Evolutionary conservation across 2,329 filamentous ascomycete genomes (phyloP).

Genomic region (Arthrinium phaeospermum): DNA sequence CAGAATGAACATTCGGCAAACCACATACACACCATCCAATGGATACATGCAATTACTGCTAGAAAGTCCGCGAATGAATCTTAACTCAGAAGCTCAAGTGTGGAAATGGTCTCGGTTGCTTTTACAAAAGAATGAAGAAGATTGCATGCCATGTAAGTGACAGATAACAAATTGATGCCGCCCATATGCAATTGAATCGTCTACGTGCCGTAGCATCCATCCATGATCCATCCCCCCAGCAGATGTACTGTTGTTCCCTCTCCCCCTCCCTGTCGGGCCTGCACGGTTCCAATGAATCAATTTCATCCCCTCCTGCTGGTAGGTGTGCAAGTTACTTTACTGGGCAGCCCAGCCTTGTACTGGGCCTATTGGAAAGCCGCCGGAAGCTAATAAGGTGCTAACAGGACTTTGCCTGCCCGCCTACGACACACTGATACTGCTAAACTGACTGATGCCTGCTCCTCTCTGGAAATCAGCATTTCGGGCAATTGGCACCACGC

Average conservation of each 20-base stretch:
- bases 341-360: conserved; percentile 4
- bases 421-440: conserved; percentile 17
- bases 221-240: background rate
- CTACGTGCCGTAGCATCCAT: background rate
- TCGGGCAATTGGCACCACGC: conserved; percentile 18
- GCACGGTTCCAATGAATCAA: conserved; percentile 16
- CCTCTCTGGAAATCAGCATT: conserved; percentile 14
- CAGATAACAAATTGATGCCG: background rate
- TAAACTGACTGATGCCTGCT: conserved; percentile 16
- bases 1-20: background rate
- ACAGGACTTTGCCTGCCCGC: conserved; percentile 8
- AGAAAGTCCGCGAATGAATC: background rate
- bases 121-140: background rate
- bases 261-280: conserved; percentile 13
- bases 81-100: background rate
- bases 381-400: conserved; percentile 16
- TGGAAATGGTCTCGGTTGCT: background rate
- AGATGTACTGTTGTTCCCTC: conserved; percentile 21
- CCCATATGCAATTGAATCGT: background rate
- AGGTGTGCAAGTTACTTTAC: conserved; percentile 10
- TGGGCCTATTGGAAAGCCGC: conserved; percentile 16
- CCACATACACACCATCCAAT: background rate
- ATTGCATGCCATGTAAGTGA: background rate
- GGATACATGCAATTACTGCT: background rate
- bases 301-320: background rate